These are phyloP conservation scores for Cyberlindnera xylosilytica DNA, from an alignment of 805 yeast genomes.

Conservation along the genomic window DNA sequence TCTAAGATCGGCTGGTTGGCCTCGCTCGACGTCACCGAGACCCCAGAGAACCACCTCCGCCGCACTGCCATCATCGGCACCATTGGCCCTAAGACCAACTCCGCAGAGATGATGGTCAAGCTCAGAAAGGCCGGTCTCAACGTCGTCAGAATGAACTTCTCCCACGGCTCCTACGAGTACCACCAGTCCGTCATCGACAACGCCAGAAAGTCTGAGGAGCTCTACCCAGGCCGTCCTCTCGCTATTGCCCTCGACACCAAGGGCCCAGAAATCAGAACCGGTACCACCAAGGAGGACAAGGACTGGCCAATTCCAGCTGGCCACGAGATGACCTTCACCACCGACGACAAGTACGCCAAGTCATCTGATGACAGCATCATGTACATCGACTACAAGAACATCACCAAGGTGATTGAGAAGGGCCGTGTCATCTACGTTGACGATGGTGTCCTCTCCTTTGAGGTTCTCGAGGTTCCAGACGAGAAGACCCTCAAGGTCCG, in stretches of 20 bases:
- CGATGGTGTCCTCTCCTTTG: constrained; percentile 96
- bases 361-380: constrained; percentile 74
- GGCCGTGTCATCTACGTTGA: constrained; percentile 94
- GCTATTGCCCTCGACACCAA: constrained; percentile 98
- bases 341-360: constrained; percentile 76
- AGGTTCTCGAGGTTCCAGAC: constrained; percentile 82
- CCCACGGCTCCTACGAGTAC: constrained; percentile 97
- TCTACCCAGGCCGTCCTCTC: constrained; percentile 92
- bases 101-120: constrained; percentile 75
- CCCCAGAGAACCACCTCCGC: constrained; percentile 39
- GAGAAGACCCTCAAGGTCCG: constrained; percentile 78
- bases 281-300: constrained; percentile 75
- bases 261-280: constrained; percentile 99
- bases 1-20: constrained; percentile 30
- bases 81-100: constrained; percentile 97
- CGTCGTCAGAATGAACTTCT: constrained; percentile 98
- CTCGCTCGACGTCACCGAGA: constrained; percentile 25
- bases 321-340: constrained; percentile 91
- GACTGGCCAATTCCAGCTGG: constrained; percentile 83
- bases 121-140: constrained; percentile 96
- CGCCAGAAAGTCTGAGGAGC: constrained; percentile 88
- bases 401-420: constrained; percentile 83
- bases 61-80: constrained; percentile 98
- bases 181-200: constrained; percentile 96
- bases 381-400: constrained; percentile 94